Base-by-base conservation (phyloP, 306 rosid genomes). In the Vigna angularis region DNA sequence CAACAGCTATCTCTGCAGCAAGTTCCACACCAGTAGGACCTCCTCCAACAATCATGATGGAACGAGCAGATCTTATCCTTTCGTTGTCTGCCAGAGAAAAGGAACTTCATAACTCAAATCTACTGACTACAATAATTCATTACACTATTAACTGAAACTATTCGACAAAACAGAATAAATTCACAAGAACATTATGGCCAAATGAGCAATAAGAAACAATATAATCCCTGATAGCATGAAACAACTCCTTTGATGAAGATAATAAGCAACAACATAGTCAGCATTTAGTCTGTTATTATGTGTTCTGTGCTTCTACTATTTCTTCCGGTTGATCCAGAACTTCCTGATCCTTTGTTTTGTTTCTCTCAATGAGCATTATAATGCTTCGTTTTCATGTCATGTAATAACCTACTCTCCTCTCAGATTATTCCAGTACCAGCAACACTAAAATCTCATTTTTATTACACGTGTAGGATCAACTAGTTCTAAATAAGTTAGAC, bases 1-100 rank as follows among this genome's bases (percentile, higher is more conserved):
- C 96, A 52, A 80, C 82, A 18, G 87, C 90, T 34, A 94, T 91
- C 83, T 91, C 98, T 75, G 86, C 97, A 4, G 97, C 91, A 57
- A 91, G 96, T 71, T 91, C 98, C 15, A 93, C 96, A 14, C 98
- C 98, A 12, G 89, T 87, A 13, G 96, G 98, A 62, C 98, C 98
- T 9, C 98, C 98, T 73, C 94, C 98, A 69, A 94, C 87, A 59
- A 94, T 85, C 85, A 94, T 78, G 79, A 94, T 86, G 48, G 97
- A 91, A 11, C 15, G 34, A 45, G 98, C 88, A 7, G 91, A 84
- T 58, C 76, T 83, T 65, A 94, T 94, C 88, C 83, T 89, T 61
- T 72, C 75, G 70, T 84, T 65, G 49, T 89, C 98, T 91, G 88
- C 62, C 73, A 83, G 3, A 61, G 45, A 51, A 80, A 66, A 87